These are phyloP conservation scores for Begonia fuchsioides DNA, from an alignment of 306 rosid species.

Conservation along the genomic window DNA sequence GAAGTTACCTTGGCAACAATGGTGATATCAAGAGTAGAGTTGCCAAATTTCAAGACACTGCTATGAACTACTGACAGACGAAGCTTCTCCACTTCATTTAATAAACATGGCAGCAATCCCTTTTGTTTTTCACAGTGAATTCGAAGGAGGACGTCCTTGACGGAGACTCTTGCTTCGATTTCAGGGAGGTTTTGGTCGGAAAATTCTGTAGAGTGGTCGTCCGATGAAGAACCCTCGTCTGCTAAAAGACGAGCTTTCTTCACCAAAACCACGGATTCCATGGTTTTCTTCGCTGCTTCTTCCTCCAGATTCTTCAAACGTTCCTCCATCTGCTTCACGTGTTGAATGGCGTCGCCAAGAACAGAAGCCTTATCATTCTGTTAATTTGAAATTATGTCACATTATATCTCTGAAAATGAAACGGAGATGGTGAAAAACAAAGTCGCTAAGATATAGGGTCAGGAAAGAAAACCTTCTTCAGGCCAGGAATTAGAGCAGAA, in stretches of 20 bases:
- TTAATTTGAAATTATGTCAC: neutral
- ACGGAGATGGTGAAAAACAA: neutral
- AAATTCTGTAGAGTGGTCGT: no score
- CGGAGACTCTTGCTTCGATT: no score
- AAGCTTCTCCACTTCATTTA: constrained; percentile 33
- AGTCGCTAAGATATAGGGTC: no score
- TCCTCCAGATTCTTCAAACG: constrained; percentile 44
- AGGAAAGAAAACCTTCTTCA: no score
- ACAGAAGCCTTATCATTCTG: constrained; percentile 93
- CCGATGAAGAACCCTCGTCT: no score
- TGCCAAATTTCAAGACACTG: constrained; percentile 49
- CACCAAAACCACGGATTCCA: no score
- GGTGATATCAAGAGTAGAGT: constrained; percentile 41
- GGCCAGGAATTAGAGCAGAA: constrained; percentile 36
- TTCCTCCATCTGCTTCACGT: constrained; percentile 51
- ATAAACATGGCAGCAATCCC: constrained; percentile 21
- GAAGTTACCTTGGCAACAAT: constrained; percentile 50
- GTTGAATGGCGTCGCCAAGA: constrained; percentile 53
- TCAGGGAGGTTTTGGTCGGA: no score
- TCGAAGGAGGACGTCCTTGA: no score
- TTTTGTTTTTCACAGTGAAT: no score
- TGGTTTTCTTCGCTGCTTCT: constrained; percentile 23
- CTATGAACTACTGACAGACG: constrained; percentile 36
- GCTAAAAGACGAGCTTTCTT: no score
- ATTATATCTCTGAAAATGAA: neutral